Evolutionary conservation across 2,329 filamentous ascomycete species (phyloP), one percentile per base, ranked within the genome.

Genomic region (Geosmithia putterillii): DNA sequence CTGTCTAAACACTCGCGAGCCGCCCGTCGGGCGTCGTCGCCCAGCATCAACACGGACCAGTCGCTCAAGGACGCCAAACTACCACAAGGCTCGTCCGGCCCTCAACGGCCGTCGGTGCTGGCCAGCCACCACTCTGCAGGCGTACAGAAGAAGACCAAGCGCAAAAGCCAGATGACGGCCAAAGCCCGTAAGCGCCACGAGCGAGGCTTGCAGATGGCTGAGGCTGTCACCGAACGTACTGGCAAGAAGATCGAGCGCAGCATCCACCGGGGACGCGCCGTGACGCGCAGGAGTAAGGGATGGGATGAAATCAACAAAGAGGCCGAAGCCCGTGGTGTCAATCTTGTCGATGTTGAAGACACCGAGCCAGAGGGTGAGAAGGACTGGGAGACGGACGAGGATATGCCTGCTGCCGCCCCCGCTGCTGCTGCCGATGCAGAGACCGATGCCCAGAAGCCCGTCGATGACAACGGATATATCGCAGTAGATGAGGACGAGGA

Each of bases 1-100:
- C 68, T 70, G 35, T 85, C 83, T 4, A 61, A 78, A 45, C 83
- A 81, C 65, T 89, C 85, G 43, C 81, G 85, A 50, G 83, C 82
- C 46, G 82, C 83, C 36, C 76, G 83, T 55, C 79, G 85, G 50
- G 83, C 79, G 40, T 76, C 77, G 15, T 83, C 81, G 4, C 81
- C 83, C 21, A 70, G 78, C 53, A 79, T 86, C 60, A 65, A 84
- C 62, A 74, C 76, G 38, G 81, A 86, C 69, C 84, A 84, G 62
- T 83, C 80, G 7, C 68, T 85, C 19, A 83, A 82, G 56, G 65
- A 76, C 34, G 61, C 73, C 46, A 65, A 70, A 47, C 66, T 71
- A 10, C 74, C 77, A 2, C 48, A 61, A 45, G 64, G 71, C 48
- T 57, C 48, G 62, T 69, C 48, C 21, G 17, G 19, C 22, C 36